Conservation (phyloP, 805 yeast genomes). For the Candida anglica region DNA sequence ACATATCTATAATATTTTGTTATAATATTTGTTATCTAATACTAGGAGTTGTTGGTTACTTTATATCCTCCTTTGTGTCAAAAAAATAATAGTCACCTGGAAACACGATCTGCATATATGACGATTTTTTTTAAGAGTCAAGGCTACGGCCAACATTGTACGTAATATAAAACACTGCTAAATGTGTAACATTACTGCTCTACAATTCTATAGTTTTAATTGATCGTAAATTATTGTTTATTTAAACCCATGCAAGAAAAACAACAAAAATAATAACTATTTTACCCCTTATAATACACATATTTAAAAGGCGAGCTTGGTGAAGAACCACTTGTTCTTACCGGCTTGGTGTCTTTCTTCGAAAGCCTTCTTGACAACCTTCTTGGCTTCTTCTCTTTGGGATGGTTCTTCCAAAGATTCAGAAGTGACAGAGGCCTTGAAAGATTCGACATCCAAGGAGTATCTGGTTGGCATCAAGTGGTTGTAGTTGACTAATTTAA, state of each 20-base stretch:
- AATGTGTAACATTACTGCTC: not conserved
- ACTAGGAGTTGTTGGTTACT: too few species aligned
- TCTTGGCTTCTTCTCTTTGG: slow-evolving; percentile 98
- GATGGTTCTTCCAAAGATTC: slow-evolving; percentile 97
- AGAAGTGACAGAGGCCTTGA: slow-evolving; percentile 86
- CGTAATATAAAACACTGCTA: too few species aligned
- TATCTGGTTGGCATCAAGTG: slow-evolving; percentile 99
- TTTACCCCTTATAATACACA: slow-evolving; percentile 12
- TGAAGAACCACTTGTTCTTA: slow-evolving; percentile 99
- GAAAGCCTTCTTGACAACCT: slow-evolving; percentile 97
- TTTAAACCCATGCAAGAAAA: slow-evolving; percentile 24
- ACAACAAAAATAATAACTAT: slow-evolving; percentile 13
- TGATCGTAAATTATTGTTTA: slow-evolving; percentile 21
- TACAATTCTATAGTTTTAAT: not conserved
- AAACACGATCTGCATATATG: too few species aligned
- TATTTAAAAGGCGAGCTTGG: slow-evolving; percentile 85
- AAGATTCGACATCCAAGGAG: slow-evolving; percentile 93
- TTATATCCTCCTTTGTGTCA: too few species aligned
- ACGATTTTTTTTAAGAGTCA: too few species aligned
- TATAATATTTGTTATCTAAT: too few species aligned
- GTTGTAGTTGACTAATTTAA: slow-evolving; percentile 99
- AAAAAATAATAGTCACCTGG: too few species aligned
- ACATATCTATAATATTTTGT: too few species aligned
- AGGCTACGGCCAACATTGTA: too few species aligned
- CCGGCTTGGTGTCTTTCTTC: slow-evolving; percentile 99